These are phyloP conservation scores for Babesia microti DNA, from an alignment of 169 alveolate species.

Conservation along the genomic window DNA sequence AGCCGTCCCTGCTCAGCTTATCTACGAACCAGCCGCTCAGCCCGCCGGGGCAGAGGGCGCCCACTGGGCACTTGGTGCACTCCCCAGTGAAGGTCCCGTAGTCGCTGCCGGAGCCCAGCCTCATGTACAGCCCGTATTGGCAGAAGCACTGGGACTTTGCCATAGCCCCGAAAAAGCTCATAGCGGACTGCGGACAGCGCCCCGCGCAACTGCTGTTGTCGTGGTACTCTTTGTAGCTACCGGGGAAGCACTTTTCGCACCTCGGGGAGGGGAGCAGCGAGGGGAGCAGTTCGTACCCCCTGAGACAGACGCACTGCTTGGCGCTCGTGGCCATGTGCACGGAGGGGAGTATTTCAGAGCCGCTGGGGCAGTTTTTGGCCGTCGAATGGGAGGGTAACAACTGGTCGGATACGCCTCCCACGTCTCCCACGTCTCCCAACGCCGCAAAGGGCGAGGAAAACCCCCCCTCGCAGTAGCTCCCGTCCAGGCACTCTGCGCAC, in stretches of 20 bases:
- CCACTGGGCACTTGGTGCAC: constrained; percentile 51
- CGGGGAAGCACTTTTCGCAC: constrained; percentile 44
- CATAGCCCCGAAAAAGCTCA: constrained; percentile 54
- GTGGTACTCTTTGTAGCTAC: constrained; percentile 49
- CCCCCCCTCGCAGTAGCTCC: constrained; percentile 7
- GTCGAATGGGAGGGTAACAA: constrained; percentile 13
- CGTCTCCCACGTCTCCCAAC: too few relatives aligned
- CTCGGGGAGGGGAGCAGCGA: too few relatives aligned
- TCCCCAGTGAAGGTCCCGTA: constrained; percentile 34
- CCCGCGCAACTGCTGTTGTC: constrained; percentile 52
- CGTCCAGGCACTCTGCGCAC: constrained; percentile 3
- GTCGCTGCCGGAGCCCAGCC: constrained; percentile 17
- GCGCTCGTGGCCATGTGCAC: constrained; percentile 8
- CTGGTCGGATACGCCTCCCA: constrained; percentile 1
- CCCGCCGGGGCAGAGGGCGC: constrained; percentile 57
- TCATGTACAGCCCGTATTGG: constrained; percentile 46
- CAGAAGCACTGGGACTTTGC: constrained; percentile 57
- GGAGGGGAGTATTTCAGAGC: constrained; percentile 23
- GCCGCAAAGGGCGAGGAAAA: too few relatives aligned
- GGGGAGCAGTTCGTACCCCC: constrained; percentile 50
- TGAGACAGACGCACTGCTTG: constrained; percentile 28
- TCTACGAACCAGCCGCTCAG: constrained; percentile 41
- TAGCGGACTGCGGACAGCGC: constrained; percentile 52
- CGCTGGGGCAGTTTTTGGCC: constrained; percentile 31
- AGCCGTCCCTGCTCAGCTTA: constrained; percentile 24